A percentile compares a stretch with the other conserved stretches of the same genome.
phyloP scores from a whole-genome alignment of 1,284 basidiomycete genomes.

The Vanrija humicola region DNA sequence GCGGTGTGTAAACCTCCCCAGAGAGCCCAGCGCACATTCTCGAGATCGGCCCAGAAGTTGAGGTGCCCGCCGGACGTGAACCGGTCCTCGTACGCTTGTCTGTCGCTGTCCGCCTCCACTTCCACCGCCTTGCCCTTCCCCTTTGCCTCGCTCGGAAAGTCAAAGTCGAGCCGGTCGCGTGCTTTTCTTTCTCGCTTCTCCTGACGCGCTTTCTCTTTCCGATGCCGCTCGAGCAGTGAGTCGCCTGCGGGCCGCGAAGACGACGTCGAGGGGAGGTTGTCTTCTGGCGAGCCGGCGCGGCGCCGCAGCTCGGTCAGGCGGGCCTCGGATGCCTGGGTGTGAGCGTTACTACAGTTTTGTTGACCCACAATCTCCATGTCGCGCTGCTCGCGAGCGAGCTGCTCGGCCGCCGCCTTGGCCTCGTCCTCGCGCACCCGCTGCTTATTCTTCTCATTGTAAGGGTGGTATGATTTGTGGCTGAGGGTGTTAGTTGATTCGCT shows the following conservation, averaged over 20 bases:
- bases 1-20: too few species aligned
- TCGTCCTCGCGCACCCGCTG: conserved; percentile 49
- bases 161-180: conserved; percentile 37
- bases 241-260: conserved; percentile 6
- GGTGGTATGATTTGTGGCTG: conserved; percentile 51
- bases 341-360: background rate
- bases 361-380: conserved; percentile 37
- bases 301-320: conserved; percentile 36
- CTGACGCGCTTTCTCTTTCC: conserved; percentile 25
- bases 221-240: conserved; percentile 31
- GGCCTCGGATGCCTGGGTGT: conserved; percentile 31
- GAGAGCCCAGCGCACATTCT: conserved; percentile 24
- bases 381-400: conserved; percentile 33
- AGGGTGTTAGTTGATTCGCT: background rate
- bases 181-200: conserved; percentile 18
- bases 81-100: conserved; percentile 18
- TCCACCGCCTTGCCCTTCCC: conserved; percentile 9
- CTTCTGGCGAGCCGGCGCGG: conserved; percentile 31
- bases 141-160: conserved; percentile 39
- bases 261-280: conserved; percentile 32
- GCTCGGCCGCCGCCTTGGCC: conserved; percentile 40
- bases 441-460: conserved; percentile 51
- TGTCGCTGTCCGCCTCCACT: conserved; percentile 3
- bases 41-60: conserved; percentile 48
- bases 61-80: conserved; percentile 37